phyloP scores from a whole-genome alignment of 768 basidiomycete species.

The Amanita subjunquillea region DNA sequence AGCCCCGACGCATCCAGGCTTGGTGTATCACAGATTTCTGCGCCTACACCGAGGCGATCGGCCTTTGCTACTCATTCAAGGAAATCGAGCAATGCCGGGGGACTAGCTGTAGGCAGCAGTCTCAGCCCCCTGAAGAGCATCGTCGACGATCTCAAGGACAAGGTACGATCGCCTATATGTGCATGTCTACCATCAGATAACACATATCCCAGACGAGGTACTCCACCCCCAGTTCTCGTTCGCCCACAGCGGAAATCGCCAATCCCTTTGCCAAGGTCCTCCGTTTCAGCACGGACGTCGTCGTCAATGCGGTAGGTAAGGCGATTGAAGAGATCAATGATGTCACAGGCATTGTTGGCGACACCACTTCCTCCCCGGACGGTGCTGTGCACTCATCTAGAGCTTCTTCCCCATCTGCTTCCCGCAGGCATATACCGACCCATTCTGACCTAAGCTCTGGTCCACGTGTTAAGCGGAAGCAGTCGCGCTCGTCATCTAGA shows the following conservation, averaged over 20 bases:
- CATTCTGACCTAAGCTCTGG: constrained; percentile 26
- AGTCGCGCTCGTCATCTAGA: constrained; percentile 42
- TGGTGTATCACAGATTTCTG: background rate
- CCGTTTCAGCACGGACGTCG: constrained; percentile 20
- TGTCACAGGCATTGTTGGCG: background rate
- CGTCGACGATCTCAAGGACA: constrained; percentile 68
- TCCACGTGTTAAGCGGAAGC: constrained; percentile 38
- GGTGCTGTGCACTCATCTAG: background rate
- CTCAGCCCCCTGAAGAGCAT: constrained; percentile 52
- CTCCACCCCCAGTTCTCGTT: constrained; percentile 27
- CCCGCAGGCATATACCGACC: constrained; percentile 41
- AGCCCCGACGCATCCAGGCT: constrained; percentile 10
- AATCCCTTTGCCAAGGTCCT: constrained; percentile 51
- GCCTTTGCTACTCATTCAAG: constrained; percentile 4
- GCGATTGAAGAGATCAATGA: constrained; percentile 1
- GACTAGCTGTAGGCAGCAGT: constrained; percentile 14
- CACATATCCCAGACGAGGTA: constrained; percentile 15
- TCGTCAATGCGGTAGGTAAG: constrained; percentile 5
- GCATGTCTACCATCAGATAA: background rate
- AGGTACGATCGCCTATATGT: constrained; percentile 25
- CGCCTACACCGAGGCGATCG: background rate
- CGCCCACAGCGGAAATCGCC: constrained; percentile 32
- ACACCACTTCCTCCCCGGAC: background rate
- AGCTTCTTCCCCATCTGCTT: constrained; percentile 11
- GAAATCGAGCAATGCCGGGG: constrained; percentile 12